phyloP scores from a whole-genome alignment of 306 rosid species.

The Prosopis cineraria region DNA sequence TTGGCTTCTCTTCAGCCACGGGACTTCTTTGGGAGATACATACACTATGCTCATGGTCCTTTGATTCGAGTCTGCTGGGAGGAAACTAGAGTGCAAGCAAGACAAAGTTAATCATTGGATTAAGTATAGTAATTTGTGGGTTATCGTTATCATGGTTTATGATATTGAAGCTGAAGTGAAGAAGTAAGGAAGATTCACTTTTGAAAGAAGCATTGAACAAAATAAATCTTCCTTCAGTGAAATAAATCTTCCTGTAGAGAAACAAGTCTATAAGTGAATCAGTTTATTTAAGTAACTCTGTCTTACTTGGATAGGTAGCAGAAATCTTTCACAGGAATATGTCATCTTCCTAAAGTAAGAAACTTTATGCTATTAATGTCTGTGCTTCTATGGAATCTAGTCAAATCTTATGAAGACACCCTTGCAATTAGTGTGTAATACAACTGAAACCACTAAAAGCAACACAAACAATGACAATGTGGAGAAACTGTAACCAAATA shows the following conservation, averaged over 20 bases:
- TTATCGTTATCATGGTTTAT: not conserved
- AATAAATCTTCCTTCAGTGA: slow-evolving; percentile 25
- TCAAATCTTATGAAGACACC: too few species aligned
- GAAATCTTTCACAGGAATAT: not conserved
- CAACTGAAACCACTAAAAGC: not conserved
- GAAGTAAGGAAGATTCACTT: slow-evolving; percentile 8
- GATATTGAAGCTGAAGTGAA: not conserved
- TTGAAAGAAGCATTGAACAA: slow-evolving; percentile 23
- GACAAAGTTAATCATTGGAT: not conserved
- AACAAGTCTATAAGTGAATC: not conserved
- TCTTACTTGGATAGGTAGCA: not conserved
- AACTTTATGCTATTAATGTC: not conserved
- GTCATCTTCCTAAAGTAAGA: not conserved
- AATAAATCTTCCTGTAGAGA: not conserved
- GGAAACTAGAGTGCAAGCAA: not conserved
- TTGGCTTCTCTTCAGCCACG: slow-evolving; percentile 33
- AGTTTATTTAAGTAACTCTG: not conserved
- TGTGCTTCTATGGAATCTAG: not conserved
- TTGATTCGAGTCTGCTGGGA: not conserved
- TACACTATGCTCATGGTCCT: slow-evolving; percentile 35
- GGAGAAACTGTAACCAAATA: not conserved
- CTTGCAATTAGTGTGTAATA: not conserved
- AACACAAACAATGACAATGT: not conserved
- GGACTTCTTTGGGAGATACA: slow-evolving; percentile 18
- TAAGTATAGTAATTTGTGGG: not conserved